Percentiles rank a stretch among this genome's conserved stretches.
These are phyloP conservation scores for Pichia kudriavzevii DNA, from an alignment of 1,139 yeast genomes.

Conservation along the genomic window DNA sequence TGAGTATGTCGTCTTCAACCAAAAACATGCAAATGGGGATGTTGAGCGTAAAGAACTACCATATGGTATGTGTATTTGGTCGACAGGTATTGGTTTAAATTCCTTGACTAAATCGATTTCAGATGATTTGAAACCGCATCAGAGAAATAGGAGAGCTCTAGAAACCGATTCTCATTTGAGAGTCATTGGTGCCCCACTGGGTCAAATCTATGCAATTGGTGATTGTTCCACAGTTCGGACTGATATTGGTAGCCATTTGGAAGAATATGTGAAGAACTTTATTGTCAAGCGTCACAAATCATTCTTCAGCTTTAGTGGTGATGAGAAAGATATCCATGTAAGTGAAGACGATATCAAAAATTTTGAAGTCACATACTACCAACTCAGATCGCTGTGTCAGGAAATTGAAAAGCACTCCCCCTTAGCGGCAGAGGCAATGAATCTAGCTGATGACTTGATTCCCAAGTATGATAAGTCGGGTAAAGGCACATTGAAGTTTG, in stretches of 20 bases:
- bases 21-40: slow-evolving; percentile 29
- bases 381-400: slow-evolving; percentile 37
- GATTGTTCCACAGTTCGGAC: slow-evolving; percentile 60
- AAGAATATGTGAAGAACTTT: slow-evolving; percentile 36
- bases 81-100: slow-evolving; percentile 59
- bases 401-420: slow-evolving; percentile 47
- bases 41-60: slow-evolving; percentile 41
- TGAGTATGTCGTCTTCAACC: slow-evolving; percentile 47
- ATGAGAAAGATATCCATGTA: slow-evolving; percentile 28
- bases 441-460: slow-evolving; percentile 40
- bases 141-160: slow-evolving; percentile 51
- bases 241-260: slow-evolving; percentile 46
- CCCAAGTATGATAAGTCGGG: slow-evolving; percentile 41
- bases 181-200: slow-evolving; percentile 52
- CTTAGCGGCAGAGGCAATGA: slow-evolving; percentile 48
- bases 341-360: slow-evolving; percentile 38
- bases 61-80: slow-evolving; percentile 59
- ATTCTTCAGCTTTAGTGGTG: slow-evolving; percentile 15
- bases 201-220: slow-evolving; percentile 61
- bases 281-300: slow-evolving; percentile 29
- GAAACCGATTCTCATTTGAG: slow-evolving; percentile 62
- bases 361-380: slow-evolving; percentile 37
- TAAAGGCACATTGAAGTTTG: slow-evolving; percentile 41
- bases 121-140: slow-evolving; percentile 34
- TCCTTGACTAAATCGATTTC: slow-evolving; percentile 47